These are phyloP conservation scores for Eutypella sp. DNA, from an alignment of 2,329 filamentous ascomycete genomes.

Conservation along the genomic window DNA sequence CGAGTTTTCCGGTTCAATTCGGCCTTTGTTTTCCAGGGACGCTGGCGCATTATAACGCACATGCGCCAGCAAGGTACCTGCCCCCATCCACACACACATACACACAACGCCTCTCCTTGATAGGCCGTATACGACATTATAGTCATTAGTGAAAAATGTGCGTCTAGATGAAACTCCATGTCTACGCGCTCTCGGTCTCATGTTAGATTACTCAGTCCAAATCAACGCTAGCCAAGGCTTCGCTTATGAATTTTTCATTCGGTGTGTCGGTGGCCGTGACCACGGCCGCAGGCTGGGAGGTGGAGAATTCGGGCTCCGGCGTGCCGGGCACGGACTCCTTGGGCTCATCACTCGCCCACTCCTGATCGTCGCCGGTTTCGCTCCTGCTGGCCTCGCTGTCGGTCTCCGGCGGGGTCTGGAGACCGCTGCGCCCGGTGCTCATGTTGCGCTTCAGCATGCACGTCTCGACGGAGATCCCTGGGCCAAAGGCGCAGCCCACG, in stretches of 20 bases:
- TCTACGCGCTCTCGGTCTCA: slow-evolving; percentile 16
- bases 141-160: too few relatives aligned
- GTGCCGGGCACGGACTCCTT: slow-evolving; percentile 16
- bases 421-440: slow-evolving; percentile 24
- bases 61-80: too few relatives aligned
- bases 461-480: slow-evolving; percentile 65
- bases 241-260: slow-evolving; percentile 16
- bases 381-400: slow-evolving; percentile 44
- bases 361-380: slow-evolving; percentile 33
- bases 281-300: too few relatives aligned
- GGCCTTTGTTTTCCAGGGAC: too few relatives aligned
- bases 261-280: not conserved
- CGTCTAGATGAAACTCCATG: too few relatives aligned
- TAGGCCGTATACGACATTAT: too few relatives aligned
- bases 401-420: slow-evolving; percentile 50
- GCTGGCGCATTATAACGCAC: too few relatives aligned
- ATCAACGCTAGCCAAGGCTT: slow-evolving; percentile 8
- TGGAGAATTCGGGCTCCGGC: slow-evolving; percentile 8
- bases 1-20: too few relatives aligned
- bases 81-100: too few relatives aligned
- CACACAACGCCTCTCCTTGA: too few relatives aligned
- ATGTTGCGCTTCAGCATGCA: slow-evolving; percentile 55
- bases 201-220: slow-evolving; percentile 11
- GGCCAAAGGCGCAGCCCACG: slow-evolving; percentile 65
- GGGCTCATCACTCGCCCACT: slow-evolving; percentile 22